Percentiles rank a stretch among this genome's conserved stretches.
These are phyloP conservation scores for Fabrea salina DNA, from an alignment of 169 alveolate genomes.

Conservation along the genomic window DNA sequence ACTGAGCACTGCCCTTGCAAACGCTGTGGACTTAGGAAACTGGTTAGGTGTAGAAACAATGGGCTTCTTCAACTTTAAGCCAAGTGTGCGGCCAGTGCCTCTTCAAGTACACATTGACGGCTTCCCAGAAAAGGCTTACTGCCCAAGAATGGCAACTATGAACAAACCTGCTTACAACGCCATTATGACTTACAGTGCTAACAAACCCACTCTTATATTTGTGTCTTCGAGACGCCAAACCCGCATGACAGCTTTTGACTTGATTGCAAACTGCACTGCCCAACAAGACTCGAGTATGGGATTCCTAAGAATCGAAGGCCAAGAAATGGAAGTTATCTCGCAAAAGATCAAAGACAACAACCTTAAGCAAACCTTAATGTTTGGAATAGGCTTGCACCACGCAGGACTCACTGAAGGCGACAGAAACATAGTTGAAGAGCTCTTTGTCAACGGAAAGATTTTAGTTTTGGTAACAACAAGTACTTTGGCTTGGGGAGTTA, in stretches of 20 bases:
- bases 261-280: conserved; percentile 53
- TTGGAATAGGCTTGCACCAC: conserved; percentile 98
- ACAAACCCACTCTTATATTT: conserved; percentile 94
- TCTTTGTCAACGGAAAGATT: conserved; percentile 91
- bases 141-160: conserved; percentile 97
- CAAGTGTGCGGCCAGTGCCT: conserved; percentile 98
- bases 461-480: conserved; percentile 96
- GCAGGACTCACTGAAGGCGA: conserved; percentile 96
- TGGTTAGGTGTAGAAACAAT: conserved; percentile 96
- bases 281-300: background rate
- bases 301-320: background rate
- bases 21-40: conserved; percentile 95
- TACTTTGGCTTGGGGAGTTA: conserved; percentile 99
- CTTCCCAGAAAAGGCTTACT: conserved; percentile 91
- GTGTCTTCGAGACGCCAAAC: conserved; percentile 98
- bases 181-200: conserved; percentile 87
- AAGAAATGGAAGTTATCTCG: conserved; percentile 11
- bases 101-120: conserved; percentile 96
- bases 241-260: conserved; percentile 95
- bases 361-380: conserved; percentile 82
- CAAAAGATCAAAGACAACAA: conserved; percentile 81
- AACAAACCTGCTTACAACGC: conserved; percentile 93
- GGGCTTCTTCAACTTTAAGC: conserved; percentile 97
- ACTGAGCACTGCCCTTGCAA: conserved; percentile 98
- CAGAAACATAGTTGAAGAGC: conserved; percentile 93